Conservation (phyloP, 2,329 filamentous ascomycete genomes). For the Penicillium hordei region DNA sequence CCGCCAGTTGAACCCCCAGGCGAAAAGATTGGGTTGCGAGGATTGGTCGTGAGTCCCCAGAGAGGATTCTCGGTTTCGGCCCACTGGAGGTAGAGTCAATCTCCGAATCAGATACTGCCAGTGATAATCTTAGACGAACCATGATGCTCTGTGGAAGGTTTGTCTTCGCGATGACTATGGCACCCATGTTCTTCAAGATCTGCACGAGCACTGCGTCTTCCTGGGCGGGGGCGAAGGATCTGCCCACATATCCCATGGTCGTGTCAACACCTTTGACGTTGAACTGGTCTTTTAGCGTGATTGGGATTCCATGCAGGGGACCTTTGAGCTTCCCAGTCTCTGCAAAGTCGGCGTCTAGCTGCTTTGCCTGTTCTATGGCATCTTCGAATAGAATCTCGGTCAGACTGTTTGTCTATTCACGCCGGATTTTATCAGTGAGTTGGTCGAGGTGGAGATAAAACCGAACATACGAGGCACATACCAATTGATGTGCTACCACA, state of each 20-base stretch:
- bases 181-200: slow-evolving; percentile 52
- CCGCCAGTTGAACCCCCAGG: slow-evolving; percentile 52
- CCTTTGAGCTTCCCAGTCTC: slow-evolving; percentile 46
- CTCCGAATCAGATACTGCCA: neutral
- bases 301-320: slow-evolving; percentile 54
- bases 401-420: slow-evolving; percentile 37
- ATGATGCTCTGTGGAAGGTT: slow-evolving; percentile 55
- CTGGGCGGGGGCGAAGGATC: slow-evolving; percentile 50
- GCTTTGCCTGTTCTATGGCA: slow-evolving; percentile 33
- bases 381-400: slow-evolving; percentile 40
- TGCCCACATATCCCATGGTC: slow-evolving; percentile 59
- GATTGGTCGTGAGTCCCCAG: slow-evolving; percentile 53
- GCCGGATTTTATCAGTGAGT: neutral
- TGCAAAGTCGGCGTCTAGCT: slow-evolving; percentile 30
- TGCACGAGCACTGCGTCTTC: slow-evolving; percentile 53
- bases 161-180: slow-evolving; percentile 55
- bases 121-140: slow-evolving; percentile 32
- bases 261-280: slow-evolving; percentile 59
- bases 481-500: slow-evolving; percentile 33
- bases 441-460: neutral
- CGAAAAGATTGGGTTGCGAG: slow-evolving; percentile 44
- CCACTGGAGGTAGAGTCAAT: slow-evolving; percentile 40
- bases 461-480: slow-evolving; percentile 1
- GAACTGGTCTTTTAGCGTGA: slow-evolving; percentile 63
- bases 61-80: slow-evolving; percentile 56